Evolutionary conservation across 352 stramenopile species (phyloP).

Genomic region (Phytophthora vignae): DNA sequence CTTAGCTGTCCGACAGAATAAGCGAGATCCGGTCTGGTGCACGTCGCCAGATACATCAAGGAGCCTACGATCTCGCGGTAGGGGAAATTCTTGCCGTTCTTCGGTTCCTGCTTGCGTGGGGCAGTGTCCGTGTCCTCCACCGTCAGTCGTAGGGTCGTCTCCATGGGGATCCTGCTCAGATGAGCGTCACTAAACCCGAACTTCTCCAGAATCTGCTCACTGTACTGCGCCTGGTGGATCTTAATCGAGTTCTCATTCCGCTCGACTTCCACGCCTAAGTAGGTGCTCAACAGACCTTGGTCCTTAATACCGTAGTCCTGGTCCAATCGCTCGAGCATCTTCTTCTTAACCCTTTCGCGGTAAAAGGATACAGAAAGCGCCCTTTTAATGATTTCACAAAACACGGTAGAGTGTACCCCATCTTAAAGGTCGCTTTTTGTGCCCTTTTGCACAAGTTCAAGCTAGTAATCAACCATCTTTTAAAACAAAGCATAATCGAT

Average conservation of each 20-base stretch:
- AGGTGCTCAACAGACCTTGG: slow-evolving; percentile 11
- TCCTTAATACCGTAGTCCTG: slow-evolving; percentile 30
- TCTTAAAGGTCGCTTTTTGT: no score
- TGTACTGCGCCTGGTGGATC: slow-evolving; percentile 9
- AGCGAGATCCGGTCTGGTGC: background rate
- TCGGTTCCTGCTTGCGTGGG: background rate
- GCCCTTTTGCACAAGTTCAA: no score
- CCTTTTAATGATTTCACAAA: no score
- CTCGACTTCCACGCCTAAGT: slow-evolving; percentile 16
- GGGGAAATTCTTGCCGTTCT: slow-evolving; percentile 2
- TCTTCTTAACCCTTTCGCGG: no score
- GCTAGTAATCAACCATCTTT: no score
- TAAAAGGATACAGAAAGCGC: no score
- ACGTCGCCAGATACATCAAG: slow-evolving; percentile 2
- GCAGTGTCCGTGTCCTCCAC: background rate
- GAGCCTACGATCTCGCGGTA: slow-evolving; percentile 4
- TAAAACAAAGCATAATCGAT: no score
- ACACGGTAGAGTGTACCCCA: no score
- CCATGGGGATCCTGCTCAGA: slow-evolving; percentile 8
- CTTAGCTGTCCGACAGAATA: background rate
- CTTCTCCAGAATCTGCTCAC: slow-evolving; percentile 5
- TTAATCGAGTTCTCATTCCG: slow-evolving; percentile 2
- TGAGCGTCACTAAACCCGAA: background rate
- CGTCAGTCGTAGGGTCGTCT: slow-evolving; percentile 4
- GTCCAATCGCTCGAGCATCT: slow-evolving; percentile 24